Evolutionary conservation across 192 early-diverging fungal genomes (phyloP).

Genomic region (Podila epicladia): DNA sequence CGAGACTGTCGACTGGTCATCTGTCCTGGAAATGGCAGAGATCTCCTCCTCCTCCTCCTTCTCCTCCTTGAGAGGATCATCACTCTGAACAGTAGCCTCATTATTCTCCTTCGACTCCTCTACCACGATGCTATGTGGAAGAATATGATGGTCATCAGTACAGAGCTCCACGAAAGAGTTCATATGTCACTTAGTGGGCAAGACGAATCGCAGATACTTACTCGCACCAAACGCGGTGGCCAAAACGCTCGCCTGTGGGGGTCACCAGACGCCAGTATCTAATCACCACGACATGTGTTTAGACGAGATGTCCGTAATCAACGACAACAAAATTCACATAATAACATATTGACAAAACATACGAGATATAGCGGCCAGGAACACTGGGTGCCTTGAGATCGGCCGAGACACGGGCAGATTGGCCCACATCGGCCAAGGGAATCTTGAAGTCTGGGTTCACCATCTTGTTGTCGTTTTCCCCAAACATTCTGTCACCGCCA

Average conservation of each 20-base stretch:
- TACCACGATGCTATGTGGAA: conserved; percentile 13
- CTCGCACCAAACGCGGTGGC: conserved; percentile 73
- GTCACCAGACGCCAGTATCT: conserved; percentile 69
- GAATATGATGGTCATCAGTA: neutral
- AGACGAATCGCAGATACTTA: conserved; percentile 5
- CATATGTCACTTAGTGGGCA: neutral
- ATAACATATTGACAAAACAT: neutral
- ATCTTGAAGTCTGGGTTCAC: conserved; percentile 46
- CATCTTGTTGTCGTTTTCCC: conserved; percentile 34
- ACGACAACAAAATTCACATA: neutral
- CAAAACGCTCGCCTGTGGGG: conserved; percentile 69
- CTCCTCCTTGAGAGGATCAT: neutral
- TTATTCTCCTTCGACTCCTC: conserved; percentile 1
- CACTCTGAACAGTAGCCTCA: neutral
- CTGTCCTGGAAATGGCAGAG: neutral
- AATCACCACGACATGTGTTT: neutral
- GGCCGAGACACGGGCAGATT: conserved; percentile 63
- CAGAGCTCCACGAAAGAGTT: neutral
- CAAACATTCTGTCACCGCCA: conserved; percentile 62
- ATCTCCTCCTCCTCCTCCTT: neutral
- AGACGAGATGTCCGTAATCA: neutral
- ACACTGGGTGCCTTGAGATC: conserved; percentile 66
- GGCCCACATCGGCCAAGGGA: conserved; percentile 55
- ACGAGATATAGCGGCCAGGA: conserved; percentile 68
- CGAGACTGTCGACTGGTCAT: neutral